These are phyloP conservation scores for Corylus heterophylla DNA, from an alignment of 306 rosid genomes.

Conservation along the genomic window DNA sequence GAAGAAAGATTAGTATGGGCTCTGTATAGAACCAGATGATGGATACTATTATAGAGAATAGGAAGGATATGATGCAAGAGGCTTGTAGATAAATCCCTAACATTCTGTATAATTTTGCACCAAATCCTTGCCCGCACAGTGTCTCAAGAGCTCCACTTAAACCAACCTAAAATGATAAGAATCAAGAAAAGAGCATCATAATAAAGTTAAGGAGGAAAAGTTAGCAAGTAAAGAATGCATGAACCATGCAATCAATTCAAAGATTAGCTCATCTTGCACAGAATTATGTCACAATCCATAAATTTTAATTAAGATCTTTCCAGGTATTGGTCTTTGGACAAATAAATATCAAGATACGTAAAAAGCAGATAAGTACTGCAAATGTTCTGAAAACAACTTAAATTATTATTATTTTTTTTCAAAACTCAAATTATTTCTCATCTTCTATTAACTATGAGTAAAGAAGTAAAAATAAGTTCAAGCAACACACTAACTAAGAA, in stretches of 20 bases:
- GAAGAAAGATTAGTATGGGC: constrained; percentile 52
- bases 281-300: not conserved
- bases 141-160: constrained; percentile 90
- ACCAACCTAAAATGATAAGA: constrained; percentile 52
- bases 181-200: not conserved
- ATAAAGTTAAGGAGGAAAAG: not conserved
- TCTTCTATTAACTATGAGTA: too few species aligned
- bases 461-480: too few species aligned
- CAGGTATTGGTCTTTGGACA: too few species aligned
- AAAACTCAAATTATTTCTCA: too few species aligned
- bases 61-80: constrained; percentile 58
- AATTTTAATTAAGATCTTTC: not conserved
- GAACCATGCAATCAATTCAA: not conserved
- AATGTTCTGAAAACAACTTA: too few species aligned
- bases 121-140: constrained; percentile 83
- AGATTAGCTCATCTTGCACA: not conserved
- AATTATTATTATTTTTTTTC: too few species aligned
- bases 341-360: too few species aligned
- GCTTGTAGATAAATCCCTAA: constrained; percentile 84
- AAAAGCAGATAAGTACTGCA: too few species aligned
- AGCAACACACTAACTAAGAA: too few species aligned
- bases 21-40: constrained; percentile 65
- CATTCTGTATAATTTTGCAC: constrained; percentile 54
- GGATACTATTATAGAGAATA: constrained; percentile 56
- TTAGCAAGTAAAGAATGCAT: not conserved